phyloP scores from a whole-genome alignment of 805 yeast genomes.

The Schwanniomyces polymorphus region DNA sequence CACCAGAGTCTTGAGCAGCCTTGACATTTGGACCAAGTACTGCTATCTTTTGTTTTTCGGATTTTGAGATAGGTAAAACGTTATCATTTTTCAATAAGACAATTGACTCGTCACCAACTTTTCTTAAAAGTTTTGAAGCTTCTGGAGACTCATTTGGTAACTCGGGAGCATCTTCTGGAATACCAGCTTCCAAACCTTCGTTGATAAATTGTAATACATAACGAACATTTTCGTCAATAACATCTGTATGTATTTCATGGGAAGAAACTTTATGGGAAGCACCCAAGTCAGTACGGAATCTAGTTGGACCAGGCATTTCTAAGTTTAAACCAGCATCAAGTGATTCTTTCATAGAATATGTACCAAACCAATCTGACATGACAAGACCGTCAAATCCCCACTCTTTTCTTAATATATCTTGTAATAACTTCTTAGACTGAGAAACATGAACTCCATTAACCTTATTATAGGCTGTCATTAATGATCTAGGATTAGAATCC shows the following conservation, averaged over 20 bases:
- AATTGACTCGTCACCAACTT: conserved; percentile 50
- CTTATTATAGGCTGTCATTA: conserved; percentile 66
- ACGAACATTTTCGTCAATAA: conserved; percentile 49
- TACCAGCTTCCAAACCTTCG: conserved; percentile 38
- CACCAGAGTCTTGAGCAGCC: conserved; percentile 53
- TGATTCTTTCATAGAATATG: conserved; percentile 46
- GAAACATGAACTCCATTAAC: conserved; percentile 62
- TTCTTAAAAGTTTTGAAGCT: conserved; percentile 42
- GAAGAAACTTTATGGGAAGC: conserved; percentile 42
- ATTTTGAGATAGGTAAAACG: conserved; percentile 45
- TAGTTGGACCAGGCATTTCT: conserved; percentile 68
- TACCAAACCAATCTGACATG: conserved; percentile 69
- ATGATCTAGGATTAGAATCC: conserved; percentile 50
- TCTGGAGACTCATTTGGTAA: conserved; percentile 46
- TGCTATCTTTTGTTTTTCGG: conserved; percentile 33
- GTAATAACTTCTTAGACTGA: conserved; percentile 42
- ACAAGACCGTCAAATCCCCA: conserved; percentile 58
- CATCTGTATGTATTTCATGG: conserved; percentile 39
- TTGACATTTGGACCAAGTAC: conserved; percentile 64
- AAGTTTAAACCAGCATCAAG: conserved; percentile 58
- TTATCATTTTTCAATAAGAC: conserved; percentile 56
- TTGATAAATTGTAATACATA: conserved; percentile 49
- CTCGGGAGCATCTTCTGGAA: conserved; percentile 37
- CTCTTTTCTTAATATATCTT: conserved; percentile 51
- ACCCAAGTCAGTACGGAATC: conserved; percentile 41